phyloP scores from a whole-genome alignment of 2,329 filamentous ascomycete species.

The Arthrocladium fulminans region DNA sequence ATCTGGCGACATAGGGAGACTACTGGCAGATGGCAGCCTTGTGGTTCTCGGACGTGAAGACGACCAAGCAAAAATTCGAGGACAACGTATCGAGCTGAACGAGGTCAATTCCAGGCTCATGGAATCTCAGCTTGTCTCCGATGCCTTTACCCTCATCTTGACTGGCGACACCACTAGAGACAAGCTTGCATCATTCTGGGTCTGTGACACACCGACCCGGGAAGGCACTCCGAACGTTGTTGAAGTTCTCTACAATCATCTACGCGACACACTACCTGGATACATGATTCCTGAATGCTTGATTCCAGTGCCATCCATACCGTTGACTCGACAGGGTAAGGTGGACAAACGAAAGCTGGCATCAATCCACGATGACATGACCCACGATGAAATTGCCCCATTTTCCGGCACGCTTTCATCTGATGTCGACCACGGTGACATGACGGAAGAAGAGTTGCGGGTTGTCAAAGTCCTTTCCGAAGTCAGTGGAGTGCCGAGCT shows the following conservation, averaged over 20 bases:
- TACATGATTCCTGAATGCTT: slow-evolving; percentile 76
- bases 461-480: slow-evolving; percentile 50
- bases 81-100: slow-evolving; percentile 67
- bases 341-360: slow-evolving; percentile 53
- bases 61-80: slow-evolving; percentile 72
- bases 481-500: slow-evolving; percentile 38
- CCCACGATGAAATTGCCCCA: slow-evolving; percentile 37
- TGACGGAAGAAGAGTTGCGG: slow-evolving; percentile 44
- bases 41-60: slow-evolving; percentile 65
- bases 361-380: slow-evolving; percentile 40
- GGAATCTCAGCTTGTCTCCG: slow-evolving; percentile 42
- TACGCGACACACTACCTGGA: slow-evolving; percentile 51
- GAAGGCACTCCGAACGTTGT: slow-evolving; percentile 24
- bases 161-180: slow-evolving; percentile 26
- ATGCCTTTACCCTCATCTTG: slow-evolving; percentile 57
- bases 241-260: slow-evolving; percentile 43
- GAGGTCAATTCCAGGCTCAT: slow-evolving; percentile 62
- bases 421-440: slow-evolving; percentile 28
- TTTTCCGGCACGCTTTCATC: slow-evolving; percentile 25
- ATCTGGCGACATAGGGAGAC: slow-evolving; percentile 71
- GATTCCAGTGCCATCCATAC: slow-evolving; percentile 60
- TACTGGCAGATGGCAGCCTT: slow-evolving; percentile 68
- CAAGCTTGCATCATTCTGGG: slow-evolving; percentile 55
- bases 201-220: slow-evolving; percentile 32
- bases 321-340: slow-evolving; percentile 67